phyloP scores from a whole-genome alignment of 345 rosid species.

The Geranium brycei region DNA sequence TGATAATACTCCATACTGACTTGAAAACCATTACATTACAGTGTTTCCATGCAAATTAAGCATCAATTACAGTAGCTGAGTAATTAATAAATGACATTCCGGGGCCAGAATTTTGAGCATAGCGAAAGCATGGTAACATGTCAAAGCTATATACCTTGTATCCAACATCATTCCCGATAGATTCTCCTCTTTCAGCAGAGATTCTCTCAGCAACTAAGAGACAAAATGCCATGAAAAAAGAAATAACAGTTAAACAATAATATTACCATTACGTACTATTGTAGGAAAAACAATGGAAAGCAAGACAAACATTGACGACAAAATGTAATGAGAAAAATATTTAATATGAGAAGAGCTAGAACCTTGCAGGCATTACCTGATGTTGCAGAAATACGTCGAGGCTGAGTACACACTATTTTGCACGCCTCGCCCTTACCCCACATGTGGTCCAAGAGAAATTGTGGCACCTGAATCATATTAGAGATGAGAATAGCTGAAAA shows the following conservation, averaged over 20 bases:
- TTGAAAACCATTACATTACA: no score
- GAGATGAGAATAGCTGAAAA: not conserved
- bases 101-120: no score
- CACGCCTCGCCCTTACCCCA: constrained; percentile 70
- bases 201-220: constrained; percentile 84
- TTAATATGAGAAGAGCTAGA: not conserved
- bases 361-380: constrained; percentile 43
- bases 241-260: not conserved
- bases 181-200: constrained; percentile 72
- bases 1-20: not conserved
- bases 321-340: constrained; percentile 1
- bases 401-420: constrained; percentile 91
- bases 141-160: constrained; percentile 49
- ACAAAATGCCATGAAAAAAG: constrained; percentile 11
- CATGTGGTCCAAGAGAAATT: constrained; percentile 66
- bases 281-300: constrained; percentile 2
- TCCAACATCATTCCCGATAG: constrained; percentile 65
- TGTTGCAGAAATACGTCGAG: constrained; percentile 91
- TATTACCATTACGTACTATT: not conserved
- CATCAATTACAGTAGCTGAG: no score
- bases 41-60: no score
- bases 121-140: no score
- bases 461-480: constrained; percentile 57
- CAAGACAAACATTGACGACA: constrained; percentile 6
- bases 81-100: no score